A percentile compares a stretch with the other conserved stretches of the same genome.
phyloP scores from a whole-genome alignment of 140 eudicot genomes.

The Senecio squalidus region DNA sequence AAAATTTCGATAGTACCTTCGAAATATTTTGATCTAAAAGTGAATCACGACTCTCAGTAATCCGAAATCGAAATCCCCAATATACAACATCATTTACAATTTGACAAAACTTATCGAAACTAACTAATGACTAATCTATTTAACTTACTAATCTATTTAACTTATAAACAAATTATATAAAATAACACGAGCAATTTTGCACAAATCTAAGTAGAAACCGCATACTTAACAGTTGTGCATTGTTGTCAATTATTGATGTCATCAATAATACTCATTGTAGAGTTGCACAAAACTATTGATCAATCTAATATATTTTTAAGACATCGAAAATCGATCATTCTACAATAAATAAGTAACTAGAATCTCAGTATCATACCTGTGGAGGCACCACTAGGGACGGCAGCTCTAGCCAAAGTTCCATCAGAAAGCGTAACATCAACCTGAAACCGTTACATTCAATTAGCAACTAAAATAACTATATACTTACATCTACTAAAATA shows the following conservation, averaged over 20 bases:
- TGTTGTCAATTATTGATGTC: neutral
- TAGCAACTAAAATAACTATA: neutral
- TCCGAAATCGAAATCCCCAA: too few species aligned
- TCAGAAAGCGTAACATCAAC: constrained; percentile 46
- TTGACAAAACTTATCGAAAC: too few species aligned
- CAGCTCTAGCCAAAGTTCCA: constrained; percentile 48
- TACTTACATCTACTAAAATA: neutral
- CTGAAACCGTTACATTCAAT: constrained; percentile 17
- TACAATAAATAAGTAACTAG: neutral
- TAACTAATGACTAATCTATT: too few species aligned
- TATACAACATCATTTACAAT: too few species aligned
- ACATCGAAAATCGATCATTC: neutral
- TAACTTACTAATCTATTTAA: too few species aligned
- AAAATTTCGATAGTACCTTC: too few species aligned
- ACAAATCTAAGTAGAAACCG: too few species aligned
- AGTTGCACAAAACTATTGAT: neutral
- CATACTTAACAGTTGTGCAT: neutral
- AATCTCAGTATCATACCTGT: constrained; percentile 33
- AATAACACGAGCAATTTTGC: too few species aligned
- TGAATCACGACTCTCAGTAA: too few species aligned
- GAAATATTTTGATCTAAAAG: too few species aligned
- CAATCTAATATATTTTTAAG: neutral
- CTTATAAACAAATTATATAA: too few species aligned
- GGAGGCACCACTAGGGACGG: constrained; percentile 78
- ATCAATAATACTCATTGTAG: neutral